Evolutionary conservation across 805 yeast species (phyloP).

Genomic region (Pichia deserticola): DNA sequence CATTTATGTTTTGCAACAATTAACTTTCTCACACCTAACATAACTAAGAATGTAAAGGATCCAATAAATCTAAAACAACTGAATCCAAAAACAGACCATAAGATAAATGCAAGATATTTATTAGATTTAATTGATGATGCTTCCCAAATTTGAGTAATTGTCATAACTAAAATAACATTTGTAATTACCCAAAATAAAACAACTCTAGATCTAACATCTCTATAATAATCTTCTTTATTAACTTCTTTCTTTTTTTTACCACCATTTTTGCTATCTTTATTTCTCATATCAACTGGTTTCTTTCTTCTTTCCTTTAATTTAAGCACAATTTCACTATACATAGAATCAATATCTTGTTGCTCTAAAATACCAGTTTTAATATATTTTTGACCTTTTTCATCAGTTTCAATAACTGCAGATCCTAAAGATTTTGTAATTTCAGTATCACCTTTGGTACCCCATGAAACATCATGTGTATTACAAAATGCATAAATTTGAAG

Average conservation of each 20-base stretch:
- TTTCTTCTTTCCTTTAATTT: constrained; percentile 65
- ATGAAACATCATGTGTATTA: constrained; percentile 95
- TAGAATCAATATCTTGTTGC: constrained; percentile 72
- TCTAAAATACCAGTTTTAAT: constrained; percentile 73
- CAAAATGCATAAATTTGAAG: constrained; percentile 95
- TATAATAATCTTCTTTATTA: constrained; percentile 76
- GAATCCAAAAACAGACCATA: constrained; percentile 88
- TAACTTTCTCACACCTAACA: constrained; percentile 27
- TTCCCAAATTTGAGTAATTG: constrained; percentile 74
- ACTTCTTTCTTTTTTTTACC: constrained; percentile 30
- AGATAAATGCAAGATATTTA: constrained; percentile 70
- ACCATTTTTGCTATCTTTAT: constrained; percentile 32
- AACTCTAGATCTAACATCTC: constrained; percentile 90
- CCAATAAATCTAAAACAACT: constrained; percentile 81
- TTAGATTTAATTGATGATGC: constrained; percentile 62
- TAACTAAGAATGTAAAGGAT: constrained; percentile 60
- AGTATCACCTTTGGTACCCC: constrained; percentile 98
- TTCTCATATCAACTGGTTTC: constrained; percentile 44
- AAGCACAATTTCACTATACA: constrained; percentile 67
- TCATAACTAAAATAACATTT: constrained; percentile 75
- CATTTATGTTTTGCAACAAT: constrained; percentile 28
- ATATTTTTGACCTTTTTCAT: constrained; percentile 76
- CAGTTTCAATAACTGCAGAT: constrained; percentile 72
- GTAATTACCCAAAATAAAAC: constrained; percentile 92
- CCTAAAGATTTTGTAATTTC: constrained; percentile 63